A percentile compares a stretch with the other conserved stretches of the same genome.
phyloP scores from a whole-genome alignment of 306 rosid species.

The Cucurbita maxima region DNA sequence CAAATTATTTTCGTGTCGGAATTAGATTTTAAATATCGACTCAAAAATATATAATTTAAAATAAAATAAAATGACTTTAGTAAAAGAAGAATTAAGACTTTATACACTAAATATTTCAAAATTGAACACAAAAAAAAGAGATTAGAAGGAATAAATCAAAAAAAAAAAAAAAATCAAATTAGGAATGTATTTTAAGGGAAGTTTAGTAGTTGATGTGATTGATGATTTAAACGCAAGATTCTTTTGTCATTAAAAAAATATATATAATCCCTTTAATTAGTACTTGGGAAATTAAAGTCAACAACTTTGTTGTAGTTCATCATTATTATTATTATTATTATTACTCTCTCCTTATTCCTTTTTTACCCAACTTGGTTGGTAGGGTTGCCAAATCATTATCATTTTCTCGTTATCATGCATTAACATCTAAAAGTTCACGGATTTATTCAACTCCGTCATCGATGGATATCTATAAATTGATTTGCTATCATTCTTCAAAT shows the following conservation, averaged over 20 bases:
- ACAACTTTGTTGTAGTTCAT: constrained; percentile 21
- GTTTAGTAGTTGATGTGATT: constrained; percentile 13
- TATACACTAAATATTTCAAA: not conserved
- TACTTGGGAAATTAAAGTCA: constrained; percentile 18
- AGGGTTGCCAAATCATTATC: no score
- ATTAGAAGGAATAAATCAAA: not conserved
- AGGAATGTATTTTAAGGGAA: not conserved
- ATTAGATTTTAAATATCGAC: no score
- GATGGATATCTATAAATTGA: constrained; percentile 7
- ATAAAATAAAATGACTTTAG: not conserved
- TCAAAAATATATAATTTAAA: no score
- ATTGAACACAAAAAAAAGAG: not conserved
- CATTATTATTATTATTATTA: constrained; percentile 12
- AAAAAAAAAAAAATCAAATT: not conserved
- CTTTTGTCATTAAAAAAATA: constrained; percentile 22
- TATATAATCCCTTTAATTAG: constrained; percentile 12
- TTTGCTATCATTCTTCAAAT: not conserved
- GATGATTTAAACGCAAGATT: constrained; percentile 20
- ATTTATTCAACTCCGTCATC: constrained; percentile 15
- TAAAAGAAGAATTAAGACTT: not conserved
- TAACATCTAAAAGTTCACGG: constrained; percentile 14
- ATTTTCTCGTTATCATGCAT: constrained; percentile 17
- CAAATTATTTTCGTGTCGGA: no score
- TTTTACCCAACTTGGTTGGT: constrained; percentile 15
- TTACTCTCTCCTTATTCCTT: constrained; percentile 23